A percentile compares a stretch with the other conserved stretches of the same genome.
phyloP scores from a whole-genome alignment of 371 early-diverging fungal species.

The Smittium culicis region DNA sequence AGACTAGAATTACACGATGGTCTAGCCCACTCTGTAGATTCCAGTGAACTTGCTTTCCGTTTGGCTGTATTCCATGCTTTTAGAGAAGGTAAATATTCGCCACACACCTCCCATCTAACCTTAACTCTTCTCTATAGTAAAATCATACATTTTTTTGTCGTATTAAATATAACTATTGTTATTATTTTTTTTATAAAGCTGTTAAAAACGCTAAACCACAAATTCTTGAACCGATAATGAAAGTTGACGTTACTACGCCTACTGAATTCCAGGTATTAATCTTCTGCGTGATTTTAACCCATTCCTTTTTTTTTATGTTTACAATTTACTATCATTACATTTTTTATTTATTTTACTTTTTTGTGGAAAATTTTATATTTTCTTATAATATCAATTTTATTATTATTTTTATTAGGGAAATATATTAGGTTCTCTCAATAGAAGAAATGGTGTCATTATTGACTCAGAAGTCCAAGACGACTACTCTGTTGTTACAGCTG shows the following conservation, averaged over 20 bases:
- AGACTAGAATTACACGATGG: conserved; percentile 92
- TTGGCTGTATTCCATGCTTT: conserved; percentile 78
- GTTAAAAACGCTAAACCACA: conserved; percentile 64
- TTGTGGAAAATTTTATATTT: neutral
- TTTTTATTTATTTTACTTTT: neutral
- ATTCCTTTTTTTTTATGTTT: too few species aligned
- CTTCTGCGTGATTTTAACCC: too few species aligned
- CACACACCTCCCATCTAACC: neutral
- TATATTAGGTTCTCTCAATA: conserved; percentile 83
- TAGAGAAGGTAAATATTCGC: conserved; percentile 38
- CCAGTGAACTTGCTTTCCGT: conserved; percentile 92
- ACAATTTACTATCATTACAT: neutral
- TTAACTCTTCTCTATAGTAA: neutral
- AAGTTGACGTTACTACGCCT: conserved; percentile 79
- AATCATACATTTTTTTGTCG: neutral
- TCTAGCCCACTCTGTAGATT: conserved; percentile 87
- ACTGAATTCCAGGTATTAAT: conserved; percentile 61
- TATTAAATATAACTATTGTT: neutral
- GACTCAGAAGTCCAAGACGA: conserved; percentile 91
- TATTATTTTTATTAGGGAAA: conserved; percentile 36
- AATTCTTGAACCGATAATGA: conserved; percentile 94
- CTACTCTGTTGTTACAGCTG: conserved; percentile 67
- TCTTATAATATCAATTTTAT: neutral
- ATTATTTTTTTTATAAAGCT: conserved; percentile 24
- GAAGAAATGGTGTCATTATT: conserved; percentile 87